A percentile compares a stretch with the other conserved stretches of the same genome.
Conservation (phyloP, 2,329 filamentous ascomycete species). For the Onygenales sp. region DNA sequence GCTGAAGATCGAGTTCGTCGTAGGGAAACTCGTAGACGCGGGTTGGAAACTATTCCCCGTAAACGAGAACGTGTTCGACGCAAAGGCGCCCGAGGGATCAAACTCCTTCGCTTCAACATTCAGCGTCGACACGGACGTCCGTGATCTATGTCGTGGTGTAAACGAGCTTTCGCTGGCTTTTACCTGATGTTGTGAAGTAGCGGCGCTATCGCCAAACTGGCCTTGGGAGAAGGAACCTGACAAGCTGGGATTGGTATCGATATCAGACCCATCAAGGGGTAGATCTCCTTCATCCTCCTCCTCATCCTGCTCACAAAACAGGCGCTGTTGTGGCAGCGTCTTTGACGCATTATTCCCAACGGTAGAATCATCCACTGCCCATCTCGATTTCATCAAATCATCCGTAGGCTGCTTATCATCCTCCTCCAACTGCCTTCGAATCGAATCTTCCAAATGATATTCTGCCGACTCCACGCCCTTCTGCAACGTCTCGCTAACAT, state of each 20-base stretch:
- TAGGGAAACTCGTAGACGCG: constrained; percentile 13
- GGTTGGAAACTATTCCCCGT: constrained; percentile 35
- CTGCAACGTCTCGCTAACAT: constrained; percentile 68
- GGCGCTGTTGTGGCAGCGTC: constrained; percentile 20
- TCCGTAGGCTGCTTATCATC: constrained; percentile 43
- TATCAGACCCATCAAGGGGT: constrained; percentile 48
- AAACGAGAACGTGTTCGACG: constrained; percentile 35
- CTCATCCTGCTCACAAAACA: constrained; percentile 21
- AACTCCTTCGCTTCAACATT: constrained; percentile 89
- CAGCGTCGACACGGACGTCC: constrained; percentile 63
- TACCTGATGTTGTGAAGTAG: constrained; percentile 25
- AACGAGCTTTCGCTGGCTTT: constrained; percentile 25
- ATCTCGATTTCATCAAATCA: constrained; percentile 25
- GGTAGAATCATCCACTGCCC: constrained; percentile 24
- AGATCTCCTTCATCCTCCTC: constrained; percentile 24
- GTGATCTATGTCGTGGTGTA: constrained; percentile 53
- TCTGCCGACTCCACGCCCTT: constrained; percentile 78
- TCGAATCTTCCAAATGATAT: constrained; percentile 72
- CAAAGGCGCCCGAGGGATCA: constrained; percentile 47
- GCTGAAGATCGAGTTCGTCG: constrained; percentile 22
- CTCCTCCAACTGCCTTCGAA: constrained; percentile 68
- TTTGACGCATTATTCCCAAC: constrained; percentile 3
- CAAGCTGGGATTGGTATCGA: constrained; percentile 66
- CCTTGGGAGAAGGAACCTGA: constrained; percentile 53
- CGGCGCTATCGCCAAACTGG: constrained; percentile 26